Evolutionary conservation across 2,329 filamentous ascomycete species (phyloP).

Genomic region (Colletotrichum sp.): DNA sequence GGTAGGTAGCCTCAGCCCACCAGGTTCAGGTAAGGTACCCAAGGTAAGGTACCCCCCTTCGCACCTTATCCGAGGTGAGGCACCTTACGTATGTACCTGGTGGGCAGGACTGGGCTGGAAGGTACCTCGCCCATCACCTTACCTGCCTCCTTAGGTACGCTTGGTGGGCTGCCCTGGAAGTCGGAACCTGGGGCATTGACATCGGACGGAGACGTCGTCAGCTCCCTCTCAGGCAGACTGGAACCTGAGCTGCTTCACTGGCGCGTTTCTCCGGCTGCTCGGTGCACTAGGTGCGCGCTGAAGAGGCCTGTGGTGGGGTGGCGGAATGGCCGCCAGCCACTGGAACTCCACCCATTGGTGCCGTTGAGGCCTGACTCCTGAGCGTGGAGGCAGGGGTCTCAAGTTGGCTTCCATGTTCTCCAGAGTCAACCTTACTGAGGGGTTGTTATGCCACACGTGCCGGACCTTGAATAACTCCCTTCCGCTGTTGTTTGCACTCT

Average conservation of each 20-base stretch:
- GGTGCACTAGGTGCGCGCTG: constrained; percentile 18
- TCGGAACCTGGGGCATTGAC: constrained; percentile 7
- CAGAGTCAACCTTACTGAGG: background rate
- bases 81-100: background rate
- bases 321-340: background rate
- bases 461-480: background rate
- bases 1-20: background rate
- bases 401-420: background rate
- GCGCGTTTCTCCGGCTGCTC: constrained; percentile 18
- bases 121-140: background rate
- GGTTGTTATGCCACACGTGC: constrained; percentile 1
- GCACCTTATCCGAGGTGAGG: background rate
- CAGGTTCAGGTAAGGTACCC: background rate
- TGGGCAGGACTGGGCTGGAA: background rate
- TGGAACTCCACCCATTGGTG: constrained; percentile 10
- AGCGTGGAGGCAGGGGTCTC: constrained; percentile 5
- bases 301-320: constrained; percentile 18
- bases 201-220: constrained; percentile 22
- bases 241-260: constrained; percentile 17
- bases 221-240: constrained; percentile 17
- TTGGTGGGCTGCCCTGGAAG: background rate
- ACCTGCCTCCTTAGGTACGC: background rate
- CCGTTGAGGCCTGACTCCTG: constrained; percentile 10
- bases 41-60: background rate
- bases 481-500: background rate